These are phyloP conservation scores for Colletotrichum sp. DNA, from an alignment of 2,329 filamentous ascomycete genomes.

Conservation along the genomic window DNA sequence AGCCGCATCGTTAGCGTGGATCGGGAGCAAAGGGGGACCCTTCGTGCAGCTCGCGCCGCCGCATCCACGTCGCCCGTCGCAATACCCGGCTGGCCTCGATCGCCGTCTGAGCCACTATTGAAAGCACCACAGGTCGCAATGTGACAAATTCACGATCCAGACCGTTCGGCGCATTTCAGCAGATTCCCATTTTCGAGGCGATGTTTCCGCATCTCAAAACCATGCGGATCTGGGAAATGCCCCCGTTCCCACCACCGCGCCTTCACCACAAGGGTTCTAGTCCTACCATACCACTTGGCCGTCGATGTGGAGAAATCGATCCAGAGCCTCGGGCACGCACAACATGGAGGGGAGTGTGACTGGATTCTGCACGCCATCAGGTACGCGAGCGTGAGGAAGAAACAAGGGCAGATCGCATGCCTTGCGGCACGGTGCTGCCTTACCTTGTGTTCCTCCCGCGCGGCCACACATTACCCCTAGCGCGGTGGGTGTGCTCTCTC, in stretches of 20 bases:
- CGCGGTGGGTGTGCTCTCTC: background rate
- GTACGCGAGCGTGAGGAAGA: background rate
- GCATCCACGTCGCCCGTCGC: background rate
- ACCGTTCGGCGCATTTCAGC: background rate
- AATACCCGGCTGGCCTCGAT: background rate
- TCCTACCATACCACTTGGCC: background rate
- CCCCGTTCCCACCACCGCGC: background rate
- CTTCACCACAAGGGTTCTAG: background rate
- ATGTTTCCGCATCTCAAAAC: background rate
- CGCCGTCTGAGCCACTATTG: background rate
- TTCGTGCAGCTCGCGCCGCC: background rate
- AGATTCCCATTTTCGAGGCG: background rate
- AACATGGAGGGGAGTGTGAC: conserved; percentile 8
- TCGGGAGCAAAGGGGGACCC: conserved; percentile 24
- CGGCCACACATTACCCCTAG: background rate
- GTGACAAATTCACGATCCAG: background rate
- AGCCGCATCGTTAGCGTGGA: conserved; percentile 32
- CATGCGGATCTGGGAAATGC: background rate
- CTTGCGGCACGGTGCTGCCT: background rate
- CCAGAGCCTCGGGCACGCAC: background rate
- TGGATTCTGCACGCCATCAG: background rate
- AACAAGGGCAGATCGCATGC: background rate
- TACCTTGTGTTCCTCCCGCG: background rate
- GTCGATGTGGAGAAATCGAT: background rate
- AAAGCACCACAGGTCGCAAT: background rate